phyloP scores from a whole-genome alignment of 192 early-diverging fungal species.

The Mortierella hygrophila region DNA sequence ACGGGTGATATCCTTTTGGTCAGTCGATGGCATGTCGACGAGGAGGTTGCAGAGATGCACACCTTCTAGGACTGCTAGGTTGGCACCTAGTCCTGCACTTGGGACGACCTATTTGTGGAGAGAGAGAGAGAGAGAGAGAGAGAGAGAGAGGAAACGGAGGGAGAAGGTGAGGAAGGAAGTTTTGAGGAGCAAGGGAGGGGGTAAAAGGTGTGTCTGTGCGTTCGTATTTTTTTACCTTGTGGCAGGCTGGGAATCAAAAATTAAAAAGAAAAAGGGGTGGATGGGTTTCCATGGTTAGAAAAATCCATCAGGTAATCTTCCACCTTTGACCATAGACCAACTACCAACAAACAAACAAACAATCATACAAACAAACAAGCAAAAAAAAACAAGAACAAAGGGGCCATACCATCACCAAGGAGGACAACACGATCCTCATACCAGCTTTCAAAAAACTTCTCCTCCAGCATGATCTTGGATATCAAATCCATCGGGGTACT shows the following conservation, averaged over 20 bases:
- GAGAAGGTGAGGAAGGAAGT: neutral
- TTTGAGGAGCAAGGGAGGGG: neutral
- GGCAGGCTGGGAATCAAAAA: conserved; percentile 27
- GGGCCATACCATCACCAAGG: conserved; percentile 36
- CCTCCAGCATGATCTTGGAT: conserved; percentile 50
- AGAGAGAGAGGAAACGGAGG: neutral
- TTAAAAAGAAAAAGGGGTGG: neutral
- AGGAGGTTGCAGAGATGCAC: conserved; percentile 47
- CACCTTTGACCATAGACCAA: neutral
- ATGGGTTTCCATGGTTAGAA: neutral
- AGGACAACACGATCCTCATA: conserved; percentile 44
- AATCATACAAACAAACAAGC: neutral
- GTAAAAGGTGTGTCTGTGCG: neutral
- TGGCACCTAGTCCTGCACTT: conserved; percentile 50
- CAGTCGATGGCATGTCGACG: conserved; percentile 26
- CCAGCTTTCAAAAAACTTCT: conserved; percentile 52
- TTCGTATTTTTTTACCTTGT: conserved; percentile 30
- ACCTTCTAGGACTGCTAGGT: conserved; percentile 42
- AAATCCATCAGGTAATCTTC: neutral
- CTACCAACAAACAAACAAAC: neutral
- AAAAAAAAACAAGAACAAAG: neutral
- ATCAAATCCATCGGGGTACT: conserved; percentile 33
- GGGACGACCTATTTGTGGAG: conserved; percentile 30
- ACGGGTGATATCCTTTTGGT: conserved; percentile 18
- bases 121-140: neutral